Evolutionary conservation across 1,284 basidiomycete genomes (phyloP).

Genomic region (Bondarzewia mesenterica): DNA sequence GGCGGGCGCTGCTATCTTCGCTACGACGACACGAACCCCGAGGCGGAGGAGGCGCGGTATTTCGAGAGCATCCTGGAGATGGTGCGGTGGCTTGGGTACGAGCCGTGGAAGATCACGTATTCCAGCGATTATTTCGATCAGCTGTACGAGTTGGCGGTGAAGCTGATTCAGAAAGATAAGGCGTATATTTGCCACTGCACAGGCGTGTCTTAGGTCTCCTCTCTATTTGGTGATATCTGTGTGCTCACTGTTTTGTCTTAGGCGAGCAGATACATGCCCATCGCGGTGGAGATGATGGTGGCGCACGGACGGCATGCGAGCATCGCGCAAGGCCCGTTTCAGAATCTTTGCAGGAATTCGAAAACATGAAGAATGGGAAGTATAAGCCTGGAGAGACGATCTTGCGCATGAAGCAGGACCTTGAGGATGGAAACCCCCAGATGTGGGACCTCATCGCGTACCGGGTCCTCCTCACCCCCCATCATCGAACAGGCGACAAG

Average conservation of each 20-base stretch:
- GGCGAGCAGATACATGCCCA: conserved; percentile 90
- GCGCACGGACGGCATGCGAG: conserved; percentile 78
- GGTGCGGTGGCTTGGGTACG: conserved; percentile 94
- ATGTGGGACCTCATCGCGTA: conserved; percentile 99
- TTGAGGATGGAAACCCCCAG: conserved; percentile 91
- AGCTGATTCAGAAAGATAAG: conserved; percentile 85
- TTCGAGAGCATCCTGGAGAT: conserved; percentile 96
- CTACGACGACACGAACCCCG: conserved; percentile 98
- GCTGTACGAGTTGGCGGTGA: conserved; percentile 85
- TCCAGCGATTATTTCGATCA: conserved; percentile 95
- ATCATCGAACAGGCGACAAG: conserved; percentile 89
- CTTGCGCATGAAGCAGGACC: conserved; percentile 96
- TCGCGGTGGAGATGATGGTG: conserved; percentile 77
- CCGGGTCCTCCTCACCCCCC: conserved; percentile 83
- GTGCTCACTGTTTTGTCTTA: conserved; percentile 20
- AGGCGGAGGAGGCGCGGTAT: conserved; percentile 93
- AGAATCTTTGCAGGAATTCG: conserved; percentile 86
- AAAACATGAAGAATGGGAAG: conserved; percentile 87
- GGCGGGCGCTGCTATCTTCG: conserved; percentile 89
- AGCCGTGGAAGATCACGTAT: conserved; percentile 99
- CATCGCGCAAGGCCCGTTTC: conserved; percentile 80
- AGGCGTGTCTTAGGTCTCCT: conserved; percentile 41
- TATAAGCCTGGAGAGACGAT: conserved; percentile 90
- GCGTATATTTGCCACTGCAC: conserved; percentile 97
- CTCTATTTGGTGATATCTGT: conserved; percentile 5